These are phyloP conservation scores for Hymenoscyphus fraxineus DNA, from an alignment of 2,329 filamentous ascomycete species.

Conservation along the genomic window DNA sequence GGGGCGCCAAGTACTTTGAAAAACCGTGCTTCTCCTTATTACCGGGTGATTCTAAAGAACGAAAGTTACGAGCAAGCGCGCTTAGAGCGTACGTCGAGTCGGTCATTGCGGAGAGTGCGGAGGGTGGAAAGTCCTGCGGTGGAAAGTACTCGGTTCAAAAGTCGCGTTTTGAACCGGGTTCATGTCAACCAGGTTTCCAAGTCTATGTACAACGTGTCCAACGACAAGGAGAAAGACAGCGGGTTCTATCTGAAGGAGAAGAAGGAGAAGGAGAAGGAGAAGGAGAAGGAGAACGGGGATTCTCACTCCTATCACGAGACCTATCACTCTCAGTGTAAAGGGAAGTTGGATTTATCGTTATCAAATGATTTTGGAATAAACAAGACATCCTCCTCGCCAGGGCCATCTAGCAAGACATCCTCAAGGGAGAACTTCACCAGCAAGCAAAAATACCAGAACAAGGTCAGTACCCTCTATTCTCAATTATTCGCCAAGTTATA, in stretches of 20 bases:
- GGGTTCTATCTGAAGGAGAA: conserved; percentile 29
- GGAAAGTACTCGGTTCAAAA: conserved; percentile 38
- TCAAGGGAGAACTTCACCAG: conserved; percentile 2
- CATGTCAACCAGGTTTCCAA: conserved; percentile 39
- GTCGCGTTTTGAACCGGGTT: conserved; percentile 46
- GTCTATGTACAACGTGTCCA: conserved; percentile 22
- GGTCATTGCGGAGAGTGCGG: conserved; percentile 12
- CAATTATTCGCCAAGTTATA: not conserved
- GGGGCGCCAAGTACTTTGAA: conserved; percentile 41
- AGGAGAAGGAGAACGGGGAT: conserved; percentile 29
- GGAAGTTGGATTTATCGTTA: conserved; percentile 15
- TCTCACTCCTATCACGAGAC: conserved; percentile 27
- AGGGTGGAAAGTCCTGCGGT: conserved; percentile 20
- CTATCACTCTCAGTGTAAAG: conserved; percentile 25
- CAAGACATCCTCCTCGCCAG: not conserved
- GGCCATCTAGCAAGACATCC: not conserved
- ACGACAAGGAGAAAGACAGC: conserved; percentile 21
- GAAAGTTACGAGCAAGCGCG: conserved; percentile 41
- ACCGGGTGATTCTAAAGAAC: conserved; percentile 44
- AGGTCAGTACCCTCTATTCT: conserved; percentile 9
- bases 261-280: conserved; percentile 26
- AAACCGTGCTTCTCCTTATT: conserved; percentile 48
- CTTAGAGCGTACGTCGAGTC: conserved; percentile 44
- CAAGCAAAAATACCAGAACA: conserved; percentile 13
- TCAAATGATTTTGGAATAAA: conserved; percentile 4